These are phyloP conservation scores for Daldinia concentrica DNA, from an alignment of 495 filamentous ascomycete genomes.

Conservation along the genomic window DNA sequence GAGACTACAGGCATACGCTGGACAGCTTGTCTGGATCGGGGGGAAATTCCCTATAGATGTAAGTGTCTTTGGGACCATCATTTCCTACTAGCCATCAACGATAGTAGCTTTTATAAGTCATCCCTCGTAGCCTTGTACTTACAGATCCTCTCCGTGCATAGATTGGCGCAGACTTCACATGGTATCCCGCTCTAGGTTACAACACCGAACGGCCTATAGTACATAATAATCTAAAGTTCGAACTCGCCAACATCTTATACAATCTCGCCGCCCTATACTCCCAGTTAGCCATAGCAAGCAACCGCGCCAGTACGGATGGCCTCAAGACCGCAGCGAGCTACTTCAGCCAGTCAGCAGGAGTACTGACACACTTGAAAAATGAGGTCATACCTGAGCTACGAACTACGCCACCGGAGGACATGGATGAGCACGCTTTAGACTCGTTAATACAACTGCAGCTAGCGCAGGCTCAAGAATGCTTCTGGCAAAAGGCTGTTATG, in stretches of 20 bases:
- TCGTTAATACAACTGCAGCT: constrained; percentile 85
- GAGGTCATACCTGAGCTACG: constrained; percentile 86
- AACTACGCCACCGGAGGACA: constrained; percentile 83
- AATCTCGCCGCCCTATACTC: constrained; percentile 94
- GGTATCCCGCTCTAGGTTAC: constrained; percentile 94
- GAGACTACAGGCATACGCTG: constrained; percentile 88
- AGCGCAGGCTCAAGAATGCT: constrained; percentile 95
- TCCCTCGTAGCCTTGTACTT: constrained; percentile 10
- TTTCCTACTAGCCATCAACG: no score
- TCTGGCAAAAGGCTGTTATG: constrained; percentile 97
- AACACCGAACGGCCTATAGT: constrained; percentile 82
- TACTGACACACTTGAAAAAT: constrained; percentile 79
- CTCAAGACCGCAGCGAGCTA: constrained; percentile 91
- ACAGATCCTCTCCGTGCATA: constrained; percentile 49
- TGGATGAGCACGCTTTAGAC: constrained; percentile 88
- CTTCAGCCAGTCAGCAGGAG: constrained; percentile 88
- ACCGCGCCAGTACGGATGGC: constrained; percentile 81
- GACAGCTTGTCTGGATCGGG: constrained; percentile 91
- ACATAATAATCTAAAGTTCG: constrained; percentile 93
- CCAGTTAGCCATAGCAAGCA: constrained; percentile 83
- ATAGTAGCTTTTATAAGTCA: no score
- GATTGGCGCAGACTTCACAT: constrained; percentile 95
- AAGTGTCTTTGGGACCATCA: no score
- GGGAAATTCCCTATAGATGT: constrained; percentile 98
- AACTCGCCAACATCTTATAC: constrained; percentile 91